Evolutionary conservation across 1,139 yeast species (phyloP), one percentile per base, ranked within the genome.

Genomic region (Yamadazyma dushanensis): DNA sequence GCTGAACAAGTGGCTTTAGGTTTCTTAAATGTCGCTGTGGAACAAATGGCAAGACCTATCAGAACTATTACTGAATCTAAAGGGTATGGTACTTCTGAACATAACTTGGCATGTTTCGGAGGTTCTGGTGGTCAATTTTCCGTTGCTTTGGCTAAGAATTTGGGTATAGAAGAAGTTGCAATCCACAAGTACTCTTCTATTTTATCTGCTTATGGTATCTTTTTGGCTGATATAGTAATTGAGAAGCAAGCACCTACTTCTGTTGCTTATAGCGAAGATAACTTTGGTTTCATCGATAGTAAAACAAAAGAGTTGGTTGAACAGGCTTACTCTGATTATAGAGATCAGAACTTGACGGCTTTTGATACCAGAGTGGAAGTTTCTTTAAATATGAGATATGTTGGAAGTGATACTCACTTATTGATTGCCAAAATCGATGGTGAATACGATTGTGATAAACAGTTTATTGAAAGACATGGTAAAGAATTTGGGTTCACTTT

Each of bases 371-470:
- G 51, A 34, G 65, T 73, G 36, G 95, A 88, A 50, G 73, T 75
- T 21, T 85, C 75, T 47, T 64, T 88, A 45, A 89, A 89, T 54
- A 66, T 90, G 71, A 73, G 94, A 50, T 90, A 86, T 56, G 78
- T 79, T 43, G 97, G 97, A 5, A 83, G 96, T 13, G 97, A 89
- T 53, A 83, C 96, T 3, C 82, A 83, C 31, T 66, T 90, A 44
- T 83, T 89, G 81, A 78, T 86, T 24, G 59, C 59, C 3, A 53
- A 53, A 21, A 29, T 20, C 1, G 50, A 45, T 4, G 54, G 49
- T 4, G 53, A 45, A 6, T 39, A 53, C 21, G 48, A 58, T 44
- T 59, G 65, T 11, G 64, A 52, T 31, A 29, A 41, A 10, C 49
- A 45, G 31, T 69, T 69, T 39, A 47, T 66, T 16, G 44, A 49